Percentiles rank a stretch among this genome's conserved stretches.
phyloP scores from a whole-genome alignment of 805 yeast genomes.

The Starmerella floris region DNA sequence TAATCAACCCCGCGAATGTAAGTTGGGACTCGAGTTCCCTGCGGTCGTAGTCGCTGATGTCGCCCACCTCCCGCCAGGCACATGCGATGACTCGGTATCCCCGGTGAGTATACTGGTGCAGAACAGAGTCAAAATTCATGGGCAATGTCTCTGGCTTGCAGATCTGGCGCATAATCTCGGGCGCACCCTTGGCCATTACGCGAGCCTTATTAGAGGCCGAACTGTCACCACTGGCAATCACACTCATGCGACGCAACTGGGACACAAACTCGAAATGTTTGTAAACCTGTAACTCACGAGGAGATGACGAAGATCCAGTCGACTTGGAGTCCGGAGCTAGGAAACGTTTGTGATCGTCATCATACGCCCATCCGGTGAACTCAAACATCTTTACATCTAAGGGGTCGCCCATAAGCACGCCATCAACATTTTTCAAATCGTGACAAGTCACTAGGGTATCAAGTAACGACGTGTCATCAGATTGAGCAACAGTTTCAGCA shows the following conservation, averaged over 20 bases:
- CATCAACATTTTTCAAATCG: constrained; percentile 67
- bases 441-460: constrained; percentile 61
- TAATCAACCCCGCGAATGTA: constrained; percentile 71
- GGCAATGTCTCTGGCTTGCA: constrained; percentile 68
- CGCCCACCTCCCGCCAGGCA: constrained; percentile 57
- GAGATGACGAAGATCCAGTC: neutral
- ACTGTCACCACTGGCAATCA: constrained; percentile 37
- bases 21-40: constrained; percentile 56
- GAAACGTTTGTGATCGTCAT: constrained; percentile 41
- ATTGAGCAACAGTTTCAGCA: constrained; percentile 12
- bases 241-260: constrained; percentile 80
- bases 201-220: constrained; percentile 28
- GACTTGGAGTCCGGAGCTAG: neutral
- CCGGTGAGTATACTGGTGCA: constrained; percentile 77
- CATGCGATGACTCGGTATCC: constrained; percentile 95
- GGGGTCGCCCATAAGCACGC: constrained; percentile 82
- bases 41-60: constrained; percentile 47
- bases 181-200: constrained; percentile 87
- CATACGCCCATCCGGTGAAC: constrained; percentile 64
- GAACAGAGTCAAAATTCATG: constrained; percentile 50
- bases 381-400: constrained; percentile 86
- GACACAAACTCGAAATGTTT: constrained; percentile 72
- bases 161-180: constrained; percentile 74
- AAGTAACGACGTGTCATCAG: constrained; percentile 10
- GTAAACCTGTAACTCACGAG: constrained; percentile 32